phyloP scores from a whole-genome alignment of 495 filamentous ascomycete genomes.

The Barbatosphaeria neglecta region DNA sequence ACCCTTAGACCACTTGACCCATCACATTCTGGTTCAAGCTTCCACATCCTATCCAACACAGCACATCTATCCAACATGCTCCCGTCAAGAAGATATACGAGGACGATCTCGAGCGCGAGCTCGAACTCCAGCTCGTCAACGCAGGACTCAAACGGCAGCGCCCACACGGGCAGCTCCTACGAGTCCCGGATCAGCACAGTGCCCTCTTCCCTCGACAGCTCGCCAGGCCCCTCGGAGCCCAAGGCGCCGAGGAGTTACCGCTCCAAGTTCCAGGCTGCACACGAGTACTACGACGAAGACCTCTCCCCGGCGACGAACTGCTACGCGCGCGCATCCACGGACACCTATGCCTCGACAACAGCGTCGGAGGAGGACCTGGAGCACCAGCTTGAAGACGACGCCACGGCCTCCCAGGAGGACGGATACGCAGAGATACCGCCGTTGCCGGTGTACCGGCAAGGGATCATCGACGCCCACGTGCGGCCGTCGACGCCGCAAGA shows the following conservation, averaged over 20 bases:
- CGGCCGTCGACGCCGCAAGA: constrained; percentile 67
- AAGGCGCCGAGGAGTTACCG: constrained; percentile 28
- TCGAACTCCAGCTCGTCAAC: constrained; percentile 38
- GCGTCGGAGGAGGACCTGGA: constrained; percentile 54
- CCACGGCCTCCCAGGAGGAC: constrained; percentile 31
- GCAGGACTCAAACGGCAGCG: constrained; percentile 41
- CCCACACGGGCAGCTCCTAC: constrained; percentile 46
- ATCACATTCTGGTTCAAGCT: background rate
- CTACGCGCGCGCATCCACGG: constrained; percentile 53
- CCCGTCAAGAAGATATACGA: constrained; percentile 15
- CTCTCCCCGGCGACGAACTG: constrained; percentile 33
- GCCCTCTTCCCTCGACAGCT: constrained; percentile 50
- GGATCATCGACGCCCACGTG: constrained; percentile 48
- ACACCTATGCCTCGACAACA: constrained; percentile 70
- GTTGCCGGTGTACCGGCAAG: constrained; percentile 49
- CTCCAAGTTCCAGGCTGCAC: constrained; percentile 21
- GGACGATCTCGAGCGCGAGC: no score
- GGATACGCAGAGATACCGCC: constrained; percentile 29
- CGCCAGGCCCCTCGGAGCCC: constrained; percentile 33
- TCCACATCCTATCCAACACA: constrained; percentile 1
- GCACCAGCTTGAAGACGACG: constrained; percentile 42
- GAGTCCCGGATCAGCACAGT: constrained; percentile 58
- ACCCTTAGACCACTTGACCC: constrained; percentile 1
- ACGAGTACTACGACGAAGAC: constrained; percentile 29
- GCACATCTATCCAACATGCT: constrained; percentile 11